A percentile compares a stretch with the other conserved stretches of the same genome.
Evolutionary conservation across 2,329 filamentous ascomycete species (phyloP).

Genomic region (Fusarium pseudonygamai): DNA sequence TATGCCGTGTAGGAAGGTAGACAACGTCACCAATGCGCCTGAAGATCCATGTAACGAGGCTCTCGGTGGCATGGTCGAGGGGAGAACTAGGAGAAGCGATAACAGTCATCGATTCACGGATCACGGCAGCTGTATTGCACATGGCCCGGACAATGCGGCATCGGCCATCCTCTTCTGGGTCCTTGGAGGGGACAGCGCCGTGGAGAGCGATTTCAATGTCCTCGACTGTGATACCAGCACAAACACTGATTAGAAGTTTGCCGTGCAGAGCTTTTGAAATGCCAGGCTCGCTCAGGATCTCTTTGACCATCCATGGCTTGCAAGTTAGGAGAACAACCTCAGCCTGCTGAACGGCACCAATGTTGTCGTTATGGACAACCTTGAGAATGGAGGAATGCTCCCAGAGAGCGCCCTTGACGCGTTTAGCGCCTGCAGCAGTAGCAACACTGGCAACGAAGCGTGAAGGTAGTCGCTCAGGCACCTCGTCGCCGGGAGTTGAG

Average conservation of each 20-base stretch:
- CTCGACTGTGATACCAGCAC: slow-evolving; percentile 76
- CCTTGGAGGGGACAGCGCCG: slow-evolving; percentile 59
- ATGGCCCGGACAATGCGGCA: slow-evolving; percentile 80
- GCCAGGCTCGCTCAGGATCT: slow-evolving; percentile 72
- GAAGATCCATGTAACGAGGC: slow-evolving; percentile 80
- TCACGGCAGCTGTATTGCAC: slow-evolving; percentile 84
- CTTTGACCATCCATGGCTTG: slow-evolving; percentile 79
- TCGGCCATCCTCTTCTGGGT: slow-evolving; percentile 56
- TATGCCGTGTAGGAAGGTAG: slow-evolving; percentile 70
- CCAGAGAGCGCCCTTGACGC: slow-evolving; percentile 72
- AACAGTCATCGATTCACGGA: slow-evolving; percentile 85
- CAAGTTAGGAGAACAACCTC: slow-evolving; percentile 82
- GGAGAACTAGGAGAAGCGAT: slow-evolving; percentile 71
- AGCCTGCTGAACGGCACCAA: slow-evolving; percentile 71
- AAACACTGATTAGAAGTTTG: slow-evolving; percentile 84
- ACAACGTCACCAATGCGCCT: slow-evolving; percentile 76
- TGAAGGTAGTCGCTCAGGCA: slow-evolving; percentile 70
- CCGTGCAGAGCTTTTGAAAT: slow-evolving; percentile 78
- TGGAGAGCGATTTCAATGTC: slow-evolving; percentile 75
- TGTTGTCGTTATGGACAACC: slow-evolving; percentile 77
- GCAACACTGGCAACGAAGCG: slow-evolving; percentile 85
- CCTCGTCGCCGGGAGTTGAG: slow-evolving; percentile 57
- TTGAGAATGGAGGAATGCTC: slow-evolving; percentile 70
- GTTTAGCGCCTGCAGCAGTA: slow-evolving; percentile 73
- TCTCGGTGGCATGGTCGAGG: slow-evolving; percentile 61